Percentiles rank a stretch among this genome's conserved stretches.
Conservation (phyloP, 805 yeast species). For the Ogataea henricii region DNA sequence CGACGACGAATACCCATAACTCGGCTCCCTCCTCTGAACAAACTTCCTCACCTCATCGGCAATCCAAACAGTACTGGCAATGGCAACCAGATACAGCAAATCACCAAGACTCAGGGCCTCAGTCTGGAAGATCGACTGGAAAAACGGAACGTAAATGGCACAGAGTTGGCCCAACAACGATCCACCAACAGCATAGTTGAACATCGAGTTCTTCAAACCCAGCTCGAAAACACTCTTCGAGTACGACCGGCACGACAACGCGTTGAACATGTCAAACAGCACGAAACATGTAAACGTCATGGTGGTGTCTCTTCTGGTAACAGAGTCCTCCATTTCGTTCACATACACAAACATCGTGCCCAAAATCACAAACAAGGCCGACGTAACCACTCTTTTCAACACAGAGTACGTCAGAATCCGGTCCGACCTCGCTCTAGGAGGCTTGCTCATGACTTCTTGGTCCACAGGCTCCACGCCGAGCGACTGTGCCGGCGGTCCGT, state of each 20-base stretch:
- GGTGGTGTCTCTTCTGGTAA: constrained; percentile 95
- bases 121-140: constrained; percentile 91
- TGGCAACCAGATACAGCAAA: constrained; percentile 55
- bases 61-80: constrained; percentile 81
- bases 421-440: constrained; percentile 91
- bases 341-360: constrained; percentile 90
- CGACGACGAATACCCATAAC: constrained; percentile 32
- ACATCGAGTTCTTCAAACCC: constrained; percentile 85
- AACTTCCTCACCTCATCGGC: constrained; percentile 83
- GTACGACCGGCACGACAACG: constrained; percentile 87
- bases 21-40: constrained; percentile 22
- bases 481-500: constrained; percentile 98
- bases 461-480: constrained; percentile 98
- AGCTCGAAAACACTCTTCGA: constrained; percentile 80
- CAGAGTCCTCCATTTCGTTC: constrained; percentile 81
- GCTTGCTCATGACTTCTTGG: constrained; percentile 90
- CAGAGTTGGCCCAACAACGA: constrained; percentile 88
- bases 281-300: constrained; percentile 99
- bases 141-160: constrained; percentile 91
- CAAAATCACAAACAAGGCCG: constrained; percentile 72
- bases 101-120: constrained; percentile 81
- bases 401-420: constrained; percentile 74
- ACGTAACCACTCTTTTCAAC: constrained; percentile 69
- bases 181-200: constrained; percentile 87
- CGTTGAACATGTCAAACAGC: constrained; percentile 94